These are phyloP conservation scores for Pseudogymnoascus sp. DNA, from an alignment of 2,329 filamentous ascomycete species.

Conservation along the genomic window DNA sequence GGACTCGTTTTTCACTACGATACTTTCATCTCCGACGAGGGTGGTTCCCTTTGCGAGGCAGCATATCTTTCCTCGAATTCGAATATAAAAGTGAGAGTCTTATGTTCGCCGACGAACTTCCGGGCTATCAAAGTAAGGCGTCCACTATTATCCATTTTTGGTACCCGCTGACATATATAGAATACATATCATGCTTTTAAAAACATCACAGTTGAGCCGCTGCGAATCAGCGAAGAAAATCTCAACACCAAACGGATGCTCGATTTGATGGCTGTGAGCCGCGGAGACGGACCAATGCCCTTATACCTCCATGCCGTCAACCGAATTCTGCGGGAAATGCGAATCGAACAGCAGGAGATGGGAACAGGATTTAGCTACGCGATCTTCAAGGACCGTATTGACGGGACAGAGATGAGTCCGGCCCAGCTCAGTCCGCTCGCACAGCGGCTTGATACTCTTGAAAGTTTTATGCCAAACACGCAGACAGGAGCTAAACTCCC, in stretches of 20 bases:
- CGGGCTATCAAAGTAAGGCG: slow-evolving; percentile 28
- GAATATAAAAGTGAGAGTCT: slow-evolving; percentile 38
- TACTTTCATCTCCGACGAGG: slow-evolving; percentile 32
- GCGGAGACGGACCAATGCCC: slow-evolving; percentile 32
- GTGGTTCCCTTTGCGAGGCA: slow-evolving; percentile 40
- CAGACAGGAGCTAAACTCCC: slow-evolving; percentile 9
- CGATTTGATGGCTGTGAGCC: slow-evolving; percentile 43
- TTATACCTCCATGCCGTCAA: slow-evolving; percentile 43
- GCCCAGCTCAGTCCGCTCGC: slow-evolving; percentile 47
- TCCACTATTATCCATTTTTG: neutral
- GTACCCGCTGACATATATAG: slow-evolving; percentile 8
- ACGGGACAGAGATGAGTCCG: slow-evolving; percentile 34
- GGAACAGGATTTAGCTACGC: slow-evolving; percentile 35
- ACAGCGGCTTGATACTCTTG: slow-evolving; percentile 52
- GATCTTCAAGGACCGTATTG: slow-evolving; percentile 30
- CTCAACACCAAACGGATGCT: slow-evolving; percentile 45
- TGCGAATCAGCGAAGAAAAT: slow-evolving; percentile 39
- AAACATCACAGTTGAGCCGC: slow-evolving; percentile 34
- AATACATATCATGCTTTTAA: slow-evolving; percentile 31
- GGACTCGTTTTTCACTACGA: slow-evolving; percentile 50
- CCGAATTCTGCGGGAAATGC: slow-evolving; percentile 43
- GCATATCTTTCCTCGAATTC: slow-evolving; percentile 41
- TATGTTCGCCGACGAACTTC: slow-evolving; percentile 43
- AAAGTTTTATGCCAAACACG: slow-evolving; percentile 48
- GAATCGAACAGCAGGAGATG: slow-evolving; percentile 28